Evolutionary conservation across 805 yeast species (phyloP), one percentile per base, ranked within the genome.

Genomic region (Candida takata): DNA sequence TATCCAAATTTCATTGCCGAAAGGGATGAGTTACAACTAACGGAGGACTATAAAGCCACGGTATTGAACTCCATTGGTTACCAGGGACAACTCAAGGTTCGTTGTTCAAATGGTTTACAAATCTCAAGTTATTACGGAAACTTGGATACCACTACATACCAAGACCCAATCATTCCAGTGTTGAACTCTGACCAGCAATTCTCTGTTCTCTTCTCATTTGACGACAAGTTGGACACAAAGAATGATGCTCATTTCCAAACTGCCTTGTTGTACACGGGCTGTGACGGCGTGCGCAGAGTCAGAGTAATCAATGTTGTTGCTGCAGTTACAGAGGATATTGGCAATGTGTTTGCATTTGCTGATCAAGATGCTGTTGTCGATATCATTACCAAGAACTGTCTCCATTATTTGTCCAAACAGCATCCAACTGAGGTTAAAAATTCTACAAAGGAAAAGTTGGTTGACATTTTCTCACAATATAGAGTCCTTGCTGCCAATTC

Each of bases 201-300:
- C 32, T 80, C 84, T 8, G 79, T 84, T 3, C 68, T 85, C 35
- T 75, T 90, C 49, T 70, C 69, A 31, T 82, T 84, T 51, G 96
- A 87, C 52, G 86, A 86, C 4, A 76, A 75, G 41, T 64, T 86
- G 24, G 74, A 78, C 39, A 66, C 82, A 2, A 75, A 75, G 41
- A 67, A 71, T 26, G 96, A 87, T 56, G 83, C 85, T 16, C 92
- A 86, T 56, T 85, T 90, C 65, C 98, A 92, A 60, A 82, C 84
- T 2, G 97, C 97, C 0, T 47, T 92, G 19, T 63, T 92, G 37
- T 90, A 87, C 55, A 88, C 97, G 1, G 83, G 86, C 31, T 52
- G 68, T 3, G 68, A 69, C 32, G 98, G 98, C 16, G 60, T 68
- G 8, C 67, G 97, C 45, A 80, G 84, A 48, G 90, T 92, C 12